phyloP scores from a whole-genome alignment of 176 grass and related monocot species.

The maize (Zea mays) region Zm-B73-REFERENCE-NAM-5.0 NC_050099.1:17862001-17862500 shows the following conservation, averaged over 20 bases:
- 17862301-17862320: too few species aligned
- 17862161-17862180: background rate
- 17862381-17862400: conserved; percentile 9
- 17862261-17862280: too few species aligned
- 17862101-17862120: too few species aligned
- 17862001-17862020: background rate
- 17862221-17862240: too few species aligned
- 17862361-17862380: background rate
- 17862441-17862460: background rate
- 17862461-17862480: conserved; percentile 12
- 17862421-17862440: background rate
- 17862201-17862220: too few species aligned
- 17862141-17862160: background rate
- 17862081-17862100: background rate
- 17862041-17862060: background rate
- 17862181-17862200: too few species aligned
- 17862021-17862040: background rate
- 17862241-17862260: too few species aligned
- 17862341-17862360: background rate
- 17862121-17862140: background rate
- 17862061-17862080: conserved; percentile 17
- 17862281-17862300: too few species aligned
- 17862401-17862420: conserved; percentile 4
- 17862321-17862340: too few species aligned
- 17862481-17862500: background rate